These are phyloP conservation scores for Paecilomyces sp. DNA, from an alignment of 2,329 filamentous ascomycete species.

Conservation along the genomic window DNA sequence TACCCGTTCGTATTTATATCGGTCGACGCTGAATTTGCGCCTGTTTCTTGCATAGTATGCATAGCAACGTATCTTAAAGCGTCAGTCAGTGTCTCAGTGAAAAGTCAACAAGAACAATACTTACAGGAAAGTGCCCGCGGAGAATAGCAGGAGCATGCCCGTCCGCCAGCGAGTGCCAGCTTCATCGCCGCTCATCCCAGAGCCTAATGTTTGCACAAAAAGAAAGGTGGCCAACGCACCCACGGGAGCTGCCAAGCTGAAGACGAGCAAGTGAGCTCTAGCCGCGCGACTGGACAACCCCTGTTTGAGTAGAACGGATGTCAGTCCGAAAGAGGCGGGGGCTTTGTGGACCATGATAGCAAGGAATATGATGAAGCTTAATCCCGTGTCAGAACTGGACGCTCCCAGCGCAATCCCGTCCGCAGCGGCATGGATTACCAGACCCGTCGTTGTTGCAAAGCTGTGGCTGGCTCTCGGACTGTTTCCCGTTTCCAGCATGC, in stretches of 20 bases:
- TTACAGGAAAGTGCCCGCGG: constrained; percentile 90
- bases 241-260: constrained; percentile 81
- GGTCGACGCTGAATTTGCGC: constrained; percentile 21
- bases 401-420: constrained; percentile 95
- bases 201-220: constrained; percentile 63
- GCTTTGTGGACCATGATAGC: constrained; percentile 98
- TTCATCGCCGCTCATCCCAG: constrained; percentile 42
- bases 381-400: constrained; percentile 68
- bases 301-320: constrained; percentile 81
- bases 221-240: constrained; percentile 81
- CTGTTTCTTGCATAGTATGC: constrained; percentile 87
- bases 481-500: constrained; percentile 24
- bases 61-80: constrained; percentile 79
- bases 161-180: constrained; percentile 76
- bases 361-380: constrained; percentile 88
- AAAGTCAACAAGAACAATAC: constrained; percentile 25
- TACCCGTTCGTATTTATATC: constrained; percentile 35
- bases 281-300: constrained; percentile 82
- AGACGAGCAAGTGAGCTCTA: constrained; percentile 77
- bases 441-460: constrained; percentile 79
- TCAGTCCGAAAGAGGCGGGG: constrained; percentile 89
- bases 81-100: constrained; percentile 5
- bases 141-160: constrained; percentile 89
- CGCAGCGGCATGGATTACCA: constrained; percentile 93
- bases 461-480: constrained; percentile 37